Base-by-base conservation (phyloP, 1,139 yeast genomes). In the Kodamaea suecica region DNA sequence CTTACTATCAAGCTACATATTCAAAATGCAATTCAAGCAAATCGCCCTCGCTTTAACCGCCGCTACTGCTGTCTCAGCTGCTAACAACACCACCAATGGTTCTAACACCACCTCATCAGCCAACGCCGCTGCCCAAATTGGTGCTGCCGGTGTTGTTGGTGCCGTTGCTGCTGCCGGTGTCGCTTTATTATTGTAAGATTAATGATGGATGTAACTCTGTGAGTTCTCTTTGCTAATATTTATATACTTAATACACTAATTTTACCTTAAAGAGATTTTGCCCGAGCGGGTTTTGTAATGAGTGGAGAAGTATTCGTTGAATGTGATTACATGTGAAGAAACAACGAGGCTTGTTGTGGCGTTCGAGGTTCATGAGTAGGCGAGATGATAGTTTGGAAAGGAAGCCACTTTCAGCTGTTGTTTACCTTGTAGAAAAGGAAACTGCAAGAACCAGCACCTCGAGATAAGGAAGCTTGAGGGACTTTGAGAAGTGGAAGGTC, bases 151-250 rank as follows among this genome's bases (percentile, higher is more conserved):
- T 43, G 68, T 65, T 43, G 67, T 67, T 36, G 71, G 70, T 39
- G 69, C 66, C 43, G 67, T 64, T 43, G 67, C 69, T 34, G 71
- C 70, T 38, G 71, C 70, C 48, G 71, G 68, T 58, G 65, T 65
- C 54, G 70, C 71, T 55, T 59, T 64, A 51, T 62, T 65, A 50
- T 60, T 65, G 50, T 65, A 64, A 61, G 59, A 45, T 43, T 40
- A 40, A 21, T 31, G 27, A 15, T 30, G 26, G 25, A n/a, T n/a
- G n/a, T n/a, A n/a, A n/a, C n/a, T 12, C 27, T 25, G 15, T 12
- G 15, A 3, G 10, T 12, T 8, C 3, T 4, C 4, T 11, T 25
- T 25, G 27, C 15, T 25, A 14, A 12, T 25, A 25, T 25, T 25
- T 25, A 25, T 25, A 14, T 25, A 25, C 27, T 12, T 25, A 14